Evolutionary conservation across 2,329 filamentous ascomycete genomes (phyloP), one percentile per base, ranked within the genome.

Genomic region (Apiospora sp.): DNA sequence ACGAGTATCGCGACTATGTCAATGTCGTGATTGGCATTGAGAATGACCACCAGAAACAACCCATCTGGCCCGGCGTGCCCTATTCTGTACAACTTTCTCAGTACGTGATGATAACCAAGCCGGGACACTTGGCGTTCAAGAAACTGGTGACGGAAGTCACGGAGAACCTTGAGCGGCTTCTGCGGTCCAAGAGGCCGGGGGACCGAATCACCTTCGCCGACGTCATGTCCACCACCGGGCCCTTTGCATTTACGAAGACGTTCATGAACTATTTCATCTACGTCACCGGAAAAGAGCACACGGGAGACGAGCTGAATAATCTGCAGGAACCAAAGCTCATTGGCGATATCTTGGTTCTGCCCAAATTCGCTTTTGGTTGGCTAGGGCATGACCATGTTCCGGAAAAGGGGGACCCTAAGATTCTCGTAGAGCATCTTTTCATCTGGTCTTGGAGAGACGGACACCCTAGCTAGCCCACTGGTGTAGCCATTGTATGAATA

Each of bases 71-170:
- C 0, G 90, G 92, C 76, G 87, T 91, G 24, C 37, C 84, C 5
- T 93, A 93, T 80, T 92, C 92, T 16, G 90, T 94, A 70, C 92
- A 93, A 78, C 92, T 94, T 79, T 93, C 92, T 77, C 92, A 94
- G 77, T 94, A 92, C 89, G 93, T 91, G 0, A 92, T 94, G 64
- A 90, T 93, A 76, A 83, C 90, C n/a, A 94, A 94, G 79, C 91
- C 92, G 0, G 91, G 91, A 1, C 92, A 94, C 76, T 92, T 92
- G 0, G 87, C 92, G 24, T 85, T 94, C 14, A 85, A 89, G 70
- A 90, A 91, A 67, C 86, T 93, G 69, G 91, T 94, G 22, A 12
- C 22, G 1, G 48, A 51, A n/a, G 48, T 24, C n/a, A n/a, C 48
- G 1, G 48, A 12, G 8, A 51, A 24, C 24, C 48, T 51, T 8